Evolutionary conservation across 2,329 filamentous ascomycete genomes (phyloP).

Genomic region (Cyphellophora attinorum): DNA sequence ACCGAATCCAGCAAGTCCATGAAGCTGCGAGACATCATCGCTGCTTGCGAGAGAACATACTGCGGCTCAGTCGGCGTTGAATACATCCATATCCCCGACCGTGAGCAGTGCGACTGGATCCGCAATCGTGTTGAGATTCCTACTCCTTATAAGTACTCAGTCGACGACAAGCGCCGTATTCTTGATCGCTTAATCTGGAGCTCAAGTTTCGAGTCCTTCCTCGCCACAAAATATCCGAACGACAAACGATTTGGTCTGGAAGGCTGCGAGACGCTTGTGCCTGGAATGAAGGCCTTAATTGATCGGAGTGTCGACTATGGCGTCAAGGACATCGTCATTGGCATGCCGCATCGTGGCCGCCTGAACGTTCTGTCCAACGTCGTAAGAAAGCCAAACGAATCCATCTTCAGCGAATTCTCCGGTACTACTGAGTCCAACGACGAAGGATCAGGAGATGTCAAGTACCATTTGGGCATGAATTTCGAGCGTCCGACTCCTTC

Average conservation of each 20-base stretch:
- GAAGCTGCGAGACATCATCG: slow-evolving; percentile 90
- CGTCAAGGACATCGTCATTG: slow-evolving; percentile 98
- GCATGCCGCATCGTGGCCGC: slow-evolving; percentile 98
- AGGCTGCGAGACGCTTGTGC: slow-evolving; percentile 91
- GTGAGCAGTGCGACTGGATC: slow-evolving; percentile 97
- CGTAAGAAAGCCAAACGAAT: slow-evolving; percentile 97
- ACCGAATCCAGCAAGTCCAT: slow-evolving; percentile 85
- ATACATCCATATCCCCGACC: slow-evolving; percentile 97
- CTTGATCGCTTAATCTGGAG: slow-evolving; percentile 97
- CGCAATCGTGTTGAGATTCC: slow-evolving; percentile 91
- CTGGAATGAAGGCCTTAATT: slow-evolving; percentile 98
- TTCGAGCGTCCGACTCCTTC: slow-evolving; percentile 97
- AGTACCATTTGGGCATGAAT: slow-evolving; percentile 99
- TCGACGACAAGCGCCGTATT: slow-evolving; percentile 96
- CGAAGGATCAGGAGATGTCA: slow-evolving; percentile 96
- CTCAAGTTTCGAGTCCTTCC: slow-evolving; percentile 91
- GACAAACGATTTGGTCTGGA: slow-evolving; percentile 99
- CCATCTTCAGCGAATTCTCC: slow-evolving; percentile 97
- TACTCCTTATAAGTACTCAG: slow-evolving; percentile 89
- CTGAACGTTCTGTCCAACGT: slow-evolving; percentile 97
- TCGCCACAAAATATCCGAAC: slow-evolving; percentile 96
- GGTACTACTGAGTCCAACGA: slow-evolving; percentile 80
- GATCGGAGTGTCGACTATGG: slow-evolving; percentile 97
- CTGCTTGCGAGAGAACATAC: slow-evolving; percentile 88
- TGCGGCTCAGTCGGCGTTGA: slow-evolving; percentile 96